A percentile compares a stretch with the other conserved stretches of the same genome.
These are phyloP conservation scores for Teratosphaeria gauchensis DNA, from an alignment of 2,329 filamentous ascomycete genomes.

Conservation along the genomic window DNA sequence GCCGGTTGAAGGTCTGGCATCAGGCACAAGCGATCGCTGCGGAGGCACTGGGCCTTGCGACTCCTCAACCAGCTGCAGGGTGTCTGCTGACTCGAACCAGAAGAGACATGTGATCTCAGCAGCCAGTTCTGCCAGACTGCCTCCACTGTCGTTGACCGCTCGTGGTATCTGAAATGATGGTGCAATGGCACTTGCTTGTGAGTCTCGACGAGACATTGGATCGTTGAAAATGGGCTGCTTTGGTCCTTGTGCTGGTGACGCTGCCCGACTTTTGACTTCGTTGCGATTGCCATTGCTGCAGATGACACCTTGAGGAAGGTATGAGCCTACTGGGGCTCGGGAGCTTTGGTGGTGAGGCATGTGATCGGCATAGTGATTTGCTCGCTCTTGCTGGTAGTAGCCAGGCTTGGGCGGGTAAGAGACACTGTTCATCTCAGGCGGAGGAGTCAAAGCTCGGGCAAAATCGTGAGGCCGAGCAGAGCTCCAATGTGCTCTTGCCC, in stretches of 20 bases:
- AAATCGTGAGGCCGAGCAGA: slow-evolving; percentile 10
- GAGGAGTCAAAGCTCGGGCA: slow-evolving; percentile 23
- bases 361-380: slow-evolving; percentile 18
- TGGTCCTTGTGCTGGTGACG: slow-evolving; percentile 12
- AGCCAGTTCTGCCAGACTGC: slow-evolving; percentile 72
- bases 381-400: slow-evolving; percentile 19
- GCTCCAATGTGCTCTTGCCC: slow-evolving; percentile 8
- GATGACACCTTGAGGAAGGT: slow-evolving; percentile 8
- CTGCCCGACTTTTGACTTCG: slow-evolving; percentile 8
- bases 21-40: slow-evolving; percentile 50
- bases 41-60: slow-evolving; percentile 11
- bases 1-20: slow-evolving; percentile 66
- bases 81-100: slow-evolving; percentile 89
- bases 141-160: slow-evolving; percentile 65
- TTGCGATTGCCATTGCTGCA: slow-evolving; percentile 7
- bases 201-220: slow-evolving; percentile 10
- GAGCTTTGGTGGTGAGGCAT: slow-evolving; percentile 10
- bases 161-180: slow-evolving; percentile 59
- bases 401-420: slow-evolving; percentile 12
- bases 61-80: slow-evolving; percentile 64
- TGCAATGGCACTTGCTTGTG: slow-evolving; percentile 32
- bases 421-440: slow-evolving; percentile 27
- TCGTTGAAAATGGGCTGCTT: slow-evolving; percentile 8
- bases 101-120: slow-evolving; percentile 92
- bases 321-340: slow-evolving; percentile 13